Conservation (phyloP, 2,329 filamentous ascomycete genomes). For the Alternaria novae-zelandiae region DNA sequence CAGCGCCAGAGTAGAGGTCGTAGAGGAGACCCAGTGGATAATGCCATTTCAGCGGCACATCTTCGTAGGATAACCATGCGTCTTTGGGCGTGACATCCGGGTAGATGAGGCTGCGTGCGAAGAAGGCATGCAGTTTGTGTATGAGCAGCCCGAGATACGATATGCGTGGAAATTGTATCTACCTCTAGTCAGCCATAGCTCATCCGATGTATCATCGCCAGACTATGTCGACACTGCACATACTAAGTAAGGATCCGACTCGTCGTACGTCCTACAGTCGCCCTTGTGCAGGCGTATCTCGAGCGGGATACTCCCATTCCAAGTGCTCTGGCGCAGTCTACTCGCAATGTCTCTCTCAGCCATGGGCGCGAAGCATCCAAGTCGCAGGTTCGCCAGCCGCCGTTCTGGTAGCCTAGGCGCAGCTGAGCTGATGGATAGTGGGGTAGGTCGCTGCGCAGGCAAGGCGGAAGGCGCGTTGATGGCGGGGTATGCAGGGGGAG, state of each 20-base stretch:
- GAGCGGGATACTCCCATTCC: conserved; percentile 65
- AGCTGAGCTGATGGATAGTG: conserved; percentile 14
- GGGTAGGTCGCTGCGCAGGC: conserved; percentile 1
- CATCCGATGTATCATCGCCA: not conserved
- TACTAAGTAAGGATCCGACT: conserved; percentile 67
- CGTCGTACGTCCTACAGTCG: conserved; percentile 66
- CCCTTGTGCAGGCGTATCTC: conserved; percentile 64
- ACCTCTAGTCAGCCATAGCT: conserved; percentile 2
- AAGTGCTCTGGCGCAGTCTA: conserved; percentile 59
- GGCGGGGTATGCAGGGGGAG: conserved; percentile 16
- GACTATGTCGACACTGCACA: conserved; percentile 9
- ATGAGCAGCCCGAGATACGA: conserved; percentile 73
- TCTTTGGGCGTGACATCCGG: conserved; percentile 59
- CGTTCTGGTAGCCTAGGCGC: conserved; percentile 19
- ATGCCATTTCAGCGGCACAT: conserved; percentile 74
- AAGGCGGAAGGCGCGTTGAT: not conserved
- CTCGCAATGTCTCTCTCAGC: conserved; percentile 43
- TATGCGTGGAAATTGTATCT: conserved; percentile 68
- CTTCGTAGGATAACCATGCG: conserved; percentile 71
- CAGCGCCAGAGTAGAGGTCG: conserved; percentile 69
- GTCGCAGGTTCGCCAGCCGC: conserved; percentile 11
- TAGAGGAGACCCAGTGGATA: conserved; percentile 72
- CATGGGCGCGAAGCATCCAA: conserved; percentile 13
- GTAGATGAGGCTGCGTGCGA: conserved; percentile 63
- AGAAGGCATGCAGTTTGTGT: conserved; percentile 68